phyloP scores from a whole-genome alignment of 768 basidiomycete species.

The Suillus discolor region DNA sequence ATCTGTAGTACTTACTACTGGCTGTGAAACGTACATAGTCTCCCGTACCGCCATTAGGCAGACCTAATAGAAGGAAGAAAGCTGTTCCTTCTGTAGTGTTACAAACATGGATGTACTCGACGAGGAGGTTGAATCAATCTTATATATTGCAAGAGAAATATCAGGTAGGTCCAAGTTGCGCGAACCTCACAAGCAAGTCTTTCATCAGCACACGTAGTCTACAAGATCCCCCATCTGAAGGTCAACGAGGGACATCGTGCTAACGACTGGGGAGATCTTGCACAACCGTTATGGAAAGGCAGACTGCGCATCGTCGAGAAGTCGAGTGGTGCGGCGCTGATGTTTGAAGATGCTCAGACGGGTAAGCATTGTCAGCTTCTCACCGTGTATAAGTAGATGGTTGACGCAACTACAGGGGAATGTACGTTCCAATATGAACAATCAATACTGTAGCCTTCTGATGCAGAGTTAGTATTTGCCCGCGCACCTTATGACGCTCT shows the following conservation, averaged over 20 bases:
- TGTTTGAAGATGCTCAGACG: slow-evolving; percentile 79
- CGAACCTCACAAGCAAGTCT: slow-evolving; percentile 5
- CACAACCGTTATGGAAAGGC: slow-evolving; percentile 87
- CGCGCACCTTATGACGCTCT: slow-evolving; percentile 78
- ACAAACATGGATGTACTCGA: slow-evolving; percentile 53
- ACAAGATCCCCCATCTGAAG: slow-evolving; percentile 87
- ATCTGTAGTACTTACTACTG: background rate
- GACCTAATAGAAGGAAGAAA: background rate
- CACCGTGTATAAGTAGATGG: background rate
- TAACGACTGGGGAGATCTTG: slow-evolving; percentile 89
- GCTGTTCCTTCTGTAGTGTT: background rate
- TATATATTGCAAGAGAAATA: slow-evolving; percentile 89
- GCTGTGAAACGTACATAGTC: background rate
- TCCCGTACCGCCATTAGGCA: background rate
- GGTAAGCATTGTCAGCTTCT: slow-evolving; percentile 49
- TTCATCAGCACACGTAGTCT: slow-evolving; percentile 56
- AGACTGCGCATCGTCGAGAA: slow-evolving; percentile 84
- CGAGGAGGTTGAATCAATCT: slow-evolving; percentile 87
- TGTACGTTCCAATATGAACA: slow-evolving; percentile 44
- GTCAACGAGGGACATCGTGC: slow-evolving; percentile 90
- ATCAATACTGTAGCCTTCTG: slow-evolving; percentile 12
- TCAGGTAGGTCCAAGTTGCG: slow-evolving; percentile 58
- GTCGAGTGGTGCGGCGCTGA: slow-evolving; percentile 62
- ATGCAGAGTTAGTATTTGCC: slow-evolving; percentile 71
- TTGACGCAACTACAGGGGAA: slow-evolving; percentile 51